Conservation (phyloP, 257 asterid species). For the Linaria vulgaris region DNA sequence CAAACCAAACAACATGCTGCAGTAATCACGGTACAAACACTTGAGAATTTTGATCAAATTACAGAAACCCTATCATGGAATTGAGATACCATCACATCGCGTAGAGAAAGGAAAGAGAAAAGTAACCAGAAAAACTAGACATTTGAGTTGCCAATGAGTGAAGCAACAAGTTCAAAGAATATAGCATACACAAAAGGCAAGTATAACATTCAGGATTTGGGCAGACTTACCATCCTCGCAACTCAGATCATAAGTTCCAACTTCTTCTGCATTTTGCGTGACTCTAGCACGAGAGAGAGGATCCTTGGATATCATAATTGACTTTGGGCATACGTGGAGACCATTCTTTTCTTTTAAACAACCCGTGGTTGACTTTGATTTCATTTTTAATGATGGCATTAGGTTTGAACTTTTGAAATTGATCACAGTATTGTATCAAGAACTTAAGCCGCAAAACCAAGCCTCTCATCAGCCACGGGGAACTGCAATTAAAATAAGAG, state of each 20-base stretch:
- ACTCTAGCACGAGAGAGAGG: constrained; percentile 58
- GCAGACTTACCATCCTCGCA: constrained; percentile 56
- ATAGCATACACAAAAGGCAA: constrained; percentile 2
- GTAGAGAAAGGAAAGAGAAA: neutral
- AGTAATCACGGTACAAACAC: neutral
- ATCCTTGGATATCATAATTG: constrained; percentile 65
- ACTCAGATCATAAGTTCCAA: constrained; percentile 31
- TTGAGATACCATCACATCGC: neutral
- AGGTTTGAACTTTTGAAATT: constrained; percentile 39
- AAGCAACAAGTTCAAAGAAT: neutral
- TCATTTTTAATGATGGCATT: constrained; percentile 94
- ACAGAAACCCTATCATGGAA: neutral
- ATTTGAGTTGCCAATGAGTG: neutral
- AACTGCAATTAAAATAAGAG: constrained; percentile 30
- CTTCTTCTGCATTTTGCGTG: constrained; percentile 46
- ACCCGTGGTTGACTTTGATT: constrained; percentile 55
- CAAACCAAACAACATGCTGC: neutral
- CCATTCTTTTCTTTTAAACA: constrained; percentile 56
- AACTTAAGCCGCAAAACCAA: constrained; percentile 41
- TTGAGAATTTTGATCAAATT: neutral
- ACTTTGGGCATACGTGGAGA: constrained; percentile 72
- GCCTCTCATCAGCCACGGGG: constrained; percentile 45
- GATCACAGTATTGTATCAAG: constrained; percentile 37
- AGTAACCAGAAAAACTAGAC: constrained; percentile 10
- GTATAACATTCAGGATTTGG: constrained; percentile 10